A percentile compares a stretch with the other conserved stretches of the same genome.
These are phyloP conservation scores for Aspergillus neotritici DNA, from an alignment of 2,329 filamentous ascomycete species.

Conservation along the genomic window DNA sequence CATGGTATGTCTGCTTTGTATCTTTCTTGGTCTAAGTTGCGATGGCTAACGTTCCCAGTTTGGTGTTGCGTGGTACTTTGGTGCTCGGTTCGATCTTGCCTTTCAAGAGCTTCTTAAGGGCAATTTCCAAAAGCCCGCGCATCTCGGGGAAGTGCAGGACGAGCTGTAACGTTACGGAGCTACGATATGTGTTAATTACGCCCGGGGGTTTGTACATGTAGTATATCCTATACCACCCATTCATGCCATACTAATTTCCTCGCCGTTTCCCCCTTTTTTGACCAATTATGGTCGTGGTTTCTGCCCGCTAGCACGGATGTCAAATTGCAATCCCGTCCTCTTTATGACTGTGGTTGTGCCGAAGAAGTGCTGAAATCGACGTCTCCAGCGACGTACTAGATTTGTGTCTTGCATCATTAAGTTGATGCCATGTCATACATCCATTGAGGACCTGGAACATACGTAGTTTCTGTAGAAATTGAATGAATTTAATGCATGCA, in stretches of 20 bases:
- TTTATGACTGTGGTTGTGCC: constrained; percentile 89
- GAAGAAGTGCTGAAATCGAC: constrained; percentile 91
- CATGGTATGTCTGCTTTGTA: constrained; percentile 61
- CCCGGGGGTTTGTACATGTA: constrained; percentile 25
- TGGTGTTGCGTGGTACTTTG: constrained; percentile 69
- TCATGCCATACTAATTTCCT: constrained; percentile 25
- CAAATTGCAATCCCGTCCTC: constrained; percentile 90
- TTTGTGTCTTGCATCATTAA: constrained; percentile 31
- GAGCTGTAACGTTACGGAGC: constrained; percentile 39
- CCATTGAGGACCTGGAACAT: constrained; percentile 44
- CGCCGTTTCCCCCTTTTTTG: constrained; percentile 5
- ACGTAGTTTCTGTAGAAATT: neutral
- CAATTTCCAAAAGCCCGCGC: constrained; percentile 40
- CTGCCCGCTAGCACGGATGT: constrained; percentile 77
- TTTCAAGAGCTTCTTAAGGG: constrained; percentile 50
- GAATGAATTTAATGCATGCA: no score
- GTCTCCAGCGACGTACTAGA: constrained; percentile 41
- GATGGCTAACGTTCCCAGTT: constrained; percentile 49
- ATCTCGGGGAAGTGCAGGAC: constrained; percentile 25
- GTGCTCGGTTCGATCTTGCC: constrained; percentile 74
- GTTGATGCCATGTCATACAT: constrained; percentile 35
- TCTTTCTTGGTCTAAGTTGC: neutral
- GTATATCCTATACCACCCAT: constrained; percentile 19
- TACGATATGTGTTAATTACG: constrained; percentile 24
- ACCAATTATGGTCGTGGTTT: neutral